Percentiles rank a stretch among this genome's conserved stretches.
Evolutionary conservation across 164 flowering plant genomes (phyloP).

Genomic region (Tinospora cordifolia): DNA sequence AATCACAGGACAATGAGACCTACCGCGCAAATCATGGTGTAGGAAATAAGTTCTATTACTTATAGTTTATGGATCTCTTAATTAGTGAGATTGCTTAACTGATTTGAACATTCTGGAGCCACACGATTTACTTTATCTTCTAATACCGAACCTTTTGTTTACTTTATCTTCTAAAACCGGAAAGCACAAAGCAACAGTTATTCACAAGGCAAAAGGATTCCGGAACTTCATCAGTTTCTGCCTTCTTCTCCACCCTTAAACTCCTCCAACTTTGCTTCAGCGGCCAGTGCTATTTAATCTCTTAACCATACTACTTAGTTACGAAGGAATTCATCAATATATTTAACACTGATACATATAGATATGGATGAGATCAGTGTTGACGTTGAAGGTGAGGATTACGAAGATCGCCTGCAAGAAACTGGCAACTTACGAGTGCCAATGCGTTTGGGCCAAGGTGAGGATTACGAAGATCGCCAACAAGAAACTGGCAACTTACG

Average conservation of each 20-base stretch:
- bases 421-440: constrained; percentile 2
- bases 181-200: not conserved
- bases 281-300: not conserved
- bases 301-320: not conserved
- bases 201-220: too few species aligned
- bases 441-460: too few species aligned
- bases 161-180: not conserved
- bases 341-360: too few species aligned
- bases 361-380: constrained; percentile 19
- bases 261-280: constrained; percentile 1
- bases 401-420: too few species aligned
- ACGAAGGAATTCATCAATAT: not conserved
- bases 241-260: not conserved
- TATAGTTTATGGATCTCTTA: too few species aligned
- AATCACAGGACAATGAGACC: not conserved
- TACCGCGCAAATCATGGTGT: not conserved
- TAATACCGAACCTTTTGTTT: not conserved
- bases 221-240: too few species aligned
- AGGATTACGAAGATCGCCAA: not conserved
- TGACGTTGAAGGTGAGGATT: not conserved
- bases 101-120: too few species aligned
- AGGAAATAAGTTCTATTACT: not conserved
- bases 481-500: not conserved
- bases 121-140: too few species aligned
- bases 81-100: too few species aligned